Evolutionary conservation across 1,139 yeast species (phyloP).

Genomic region (Sugiyamaella paludigena): DNA sequence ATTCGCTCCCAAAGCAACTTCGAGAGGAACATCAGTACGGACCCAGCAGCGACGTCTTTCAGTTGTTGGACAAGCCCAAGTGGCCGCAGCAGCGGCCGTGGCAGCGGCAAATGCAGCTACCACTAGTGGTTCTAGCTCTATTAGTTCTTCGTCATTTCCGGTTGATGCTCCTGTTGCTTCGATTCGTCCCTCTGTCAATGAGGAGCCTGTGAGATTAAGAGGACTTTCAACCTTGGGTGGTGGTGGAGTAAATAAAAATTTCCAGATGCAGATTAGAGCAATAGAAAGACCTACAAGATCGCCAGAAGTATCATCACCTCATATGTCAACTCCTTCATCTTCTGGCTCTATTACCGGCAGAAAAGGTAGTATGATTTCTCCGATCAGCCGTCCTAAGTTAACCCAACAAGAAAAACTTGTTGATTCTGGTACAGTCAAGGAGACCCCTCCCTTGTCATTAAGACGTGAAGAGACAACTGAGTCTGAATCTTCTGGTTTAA

Average conservation of each 20-base stretch:
- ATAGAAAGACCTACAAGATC: constrained; percentile 1
- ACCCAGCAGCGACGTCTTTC: constrained; percentile 24
- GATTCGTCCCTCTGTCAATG: constrained; percentile 3
- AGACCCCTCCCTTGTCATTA: constrained; percentile 1
- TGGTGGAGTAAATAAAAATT: constrained; percentile 5
- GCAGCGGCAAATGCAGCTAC: constrained; percentile 10
- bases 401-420: no score
- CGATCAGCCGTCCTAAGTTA: constrained; percentile 9
- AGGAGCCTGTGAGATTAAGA: constrained; percentile 8
- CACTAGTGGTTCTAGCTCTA: neutral
- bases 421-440: neutral
- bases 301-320: neutral
- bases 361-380: constrained; percentile 2
- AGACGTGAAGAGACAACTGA: neutral
- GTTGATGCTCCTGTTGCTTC: constrained; percentile 4
- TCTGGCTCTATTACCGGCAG: neutral
- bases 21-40: constrained; percentile 25
- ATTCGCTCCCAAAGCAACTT: constrained; percentile 35
- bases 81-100: constrained; percentile 10
- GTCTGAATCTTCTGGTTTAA: neutral
- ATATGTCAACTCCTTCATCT: neutral
- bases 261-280: constrained; percentile 1
- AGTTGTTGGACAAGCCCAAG: constrained; percentile 15
- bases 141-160: neutral
- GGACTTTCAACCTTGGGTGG: constrained; percentile 6